These are phyloP conservation scores for Diaporthe sp. DNA, from an alignment of 2,329 filamentous ascomycete genomes.

Conservation along the genomic window DNA sequence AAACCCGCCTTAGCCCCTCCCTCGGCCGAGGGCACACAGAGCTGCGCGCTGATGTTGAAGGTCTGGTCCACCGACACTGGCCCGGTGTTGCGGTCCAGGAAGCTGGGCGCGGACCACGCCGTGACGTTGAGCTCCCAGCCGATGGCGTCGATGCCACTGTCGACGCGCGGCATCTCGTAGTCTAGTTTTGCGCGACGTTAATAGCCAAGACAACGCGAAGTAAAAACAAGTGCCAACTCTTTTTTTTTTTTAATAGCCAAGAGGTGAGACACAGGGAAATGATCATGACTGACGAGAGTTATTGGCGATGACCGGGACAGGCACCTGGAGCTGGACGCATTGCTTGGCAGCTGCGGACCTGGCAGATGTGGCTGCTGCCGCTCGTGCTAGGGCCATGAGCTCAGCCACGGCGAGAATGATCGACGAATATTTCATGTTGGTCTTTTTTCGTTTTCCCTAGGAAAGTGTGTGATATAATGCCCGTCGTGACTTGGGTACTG, in stretches of 20 bases:
- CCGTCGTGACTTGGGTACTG: background rate
- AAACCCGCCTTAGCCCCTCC: conserved; percentile 42
- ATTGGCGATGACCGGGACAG: conserved; percentile 38
- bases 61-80: conserved; percentile 38
- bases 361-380: conserved; percentile 16
- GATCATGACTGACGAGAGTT: conserved; percentile 27
- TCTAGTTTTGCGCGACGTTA: background rate
- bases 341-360: conserved; percentile 17
- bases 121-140: conserved; percentile 45
- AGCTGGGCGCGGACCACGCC: conserved; percentile 40
- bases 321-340: conserved; percentile 38
- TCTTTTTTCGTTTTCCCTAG: background rate
- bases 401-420: background rate
- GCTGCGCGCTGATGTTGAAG: conserved; percentile 45
- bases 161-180: conserved; percentile 45
- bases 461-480: conserved; percentile 8
- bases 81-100: conserved; percentile 37
- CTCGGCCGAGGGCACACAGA: conserved; percentile 43
- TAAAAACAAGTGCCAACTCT: too few relatives aligned
- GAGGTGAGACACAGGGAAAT: background rate
- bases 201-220: background rate
- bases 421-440: background rate
- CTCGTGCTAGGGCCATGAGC: background rate
- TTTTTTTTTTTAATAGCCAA: background rate
- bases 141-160: conserved; percentile 47